Conservation (phyloP, 495 filamentous ascomycete genomes). For the Penicillium manginii region DNA sequence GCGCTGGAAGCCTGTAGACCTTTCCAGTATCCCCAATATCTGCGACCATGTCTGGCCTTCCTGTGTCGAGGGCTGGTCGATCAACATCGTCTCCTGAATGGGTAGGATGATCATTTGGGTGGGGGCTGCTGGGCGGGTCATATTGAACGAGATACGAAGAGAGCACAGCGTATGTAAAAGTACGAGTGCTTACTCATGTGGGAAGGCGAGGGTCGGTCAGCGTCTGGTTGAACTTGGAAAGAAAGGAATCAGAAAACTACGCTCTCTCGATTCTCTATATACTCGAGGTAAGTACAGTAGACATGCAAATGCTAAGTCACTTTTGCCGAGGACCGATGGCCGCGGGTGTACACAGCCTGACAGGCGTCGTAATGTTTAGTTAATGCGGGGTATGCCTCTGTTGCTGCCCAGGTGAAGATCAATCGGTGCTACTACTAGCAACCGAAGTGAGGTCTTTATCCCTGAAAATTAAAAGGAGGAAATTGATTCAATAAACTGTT, state of each 20-base stretch:
- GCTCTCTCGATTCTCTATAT: constrained; percentile 11
- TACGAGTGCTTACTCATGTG: background rate
- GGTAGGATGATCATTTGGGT: constrained; percentile 34
- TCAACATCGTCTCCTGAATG: constrained; percentile 20
- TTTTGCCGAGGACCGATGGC: constrained; percentile 19
- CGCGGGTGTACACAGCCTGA: constrained; percentile 17
- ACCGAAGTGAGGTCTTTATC: background rate
- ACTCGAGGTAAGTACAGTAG: background rate
- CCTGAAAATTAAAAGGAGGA: no score
- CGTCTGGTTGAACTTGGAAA: background rate
- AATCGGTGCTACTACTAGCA: background rate
- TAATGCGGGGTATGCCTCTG: constrained; percentile 27
- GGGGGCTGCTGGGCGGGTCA: constrained; percentile 28
- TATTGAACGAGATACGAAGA: constrained; percentile 5
- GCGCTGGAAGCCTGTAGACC: constrained; percentile 21
- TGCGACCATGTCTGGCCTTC: constrained; percentile 25
- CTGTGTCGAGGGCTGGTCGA: constrained; percentile 22
- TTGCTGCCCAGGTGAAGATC: background rate
- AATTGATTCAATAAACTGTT: no score
- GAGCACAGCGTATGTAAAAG: background rate
- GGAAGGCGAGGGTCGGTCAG: background rate
- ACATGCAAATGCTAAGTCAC: background rate
- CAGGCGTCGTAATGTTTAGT: background rate
- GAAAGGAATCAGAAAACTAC: background rate
- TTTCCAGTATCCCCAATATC: constrained; percentile 23